Evolutionary conservation across 2,329 filamentous ascomycete species (phyloP).

Genomic region (Aspergillus arachidicola): DNA sequence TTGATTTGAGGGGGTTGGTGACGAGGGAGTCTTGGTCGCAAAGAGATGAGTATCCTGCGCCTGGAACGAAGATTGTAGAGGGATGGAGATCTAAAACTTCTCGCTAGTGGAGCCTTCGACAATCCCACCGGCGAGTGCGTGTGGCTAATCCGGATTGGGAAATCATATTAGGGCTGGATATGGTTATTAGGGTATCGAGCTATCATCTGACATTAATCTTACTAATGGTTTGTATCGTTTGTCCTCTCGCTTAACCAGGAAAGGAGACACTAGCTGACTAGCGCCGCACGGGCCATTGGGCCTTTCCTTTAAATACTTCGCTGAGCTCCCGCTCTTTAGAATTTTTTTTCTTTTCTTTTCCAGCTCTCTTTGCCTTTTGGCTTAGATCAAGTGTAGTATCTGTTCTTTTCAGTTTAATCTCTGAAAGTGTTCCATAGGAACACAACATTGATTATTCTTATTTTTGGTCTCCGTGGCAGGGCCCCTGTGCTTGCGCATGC

Average conservation of each 20-base stretch:
- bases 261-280: constrained; percentile 22
- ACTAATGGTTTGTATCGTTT: background rate
- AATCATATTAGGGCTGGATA: constrained; percentile 16
- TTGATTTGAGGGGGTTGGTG: constrained; percentile 36
- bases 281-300: constrained; percentile 21
- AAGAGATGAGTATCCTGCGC: constrained; percentile 93
- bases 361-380: constrained; percentile 60
- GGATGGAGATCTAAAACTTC: constrained; percentile 26
- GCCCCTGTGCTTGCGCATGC: constrained; percentile 75
- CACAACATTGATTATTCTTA: constrained; percentile 79
- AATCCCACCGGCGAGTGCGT: constrained; percentile 27
- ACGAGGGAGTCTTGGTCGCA: constrained; percentile 59
- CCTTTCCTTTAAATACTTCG: constrained; percentile 34
- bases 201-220: constrained; percentile 12
- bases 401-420: constrained; percentile 98
- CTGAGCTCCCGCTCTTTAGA: constrained; percentile 27
- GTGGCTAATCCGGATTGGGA: constrained; percentile 27
- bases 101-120: constrained; percentile 31
- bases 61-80: constrained; percentile 38
- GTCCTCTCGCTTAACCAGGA: constrained; percentile 15
- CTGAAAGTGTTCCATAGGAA: constrained; percentile 76
- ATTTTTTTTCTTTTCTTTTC: constrained; percentile 49
- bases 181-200: constrained; percentile 22
- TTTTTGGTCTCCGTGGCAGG: constrained; percentile 64
- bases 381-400: constrained; percentile 96